Evolutionary conservation across 1,284 basidiomycete genomes (phyloP), one percentile per base, ranked within the genome.

Genomic region (Marasmius tenuissimus): DNA sequence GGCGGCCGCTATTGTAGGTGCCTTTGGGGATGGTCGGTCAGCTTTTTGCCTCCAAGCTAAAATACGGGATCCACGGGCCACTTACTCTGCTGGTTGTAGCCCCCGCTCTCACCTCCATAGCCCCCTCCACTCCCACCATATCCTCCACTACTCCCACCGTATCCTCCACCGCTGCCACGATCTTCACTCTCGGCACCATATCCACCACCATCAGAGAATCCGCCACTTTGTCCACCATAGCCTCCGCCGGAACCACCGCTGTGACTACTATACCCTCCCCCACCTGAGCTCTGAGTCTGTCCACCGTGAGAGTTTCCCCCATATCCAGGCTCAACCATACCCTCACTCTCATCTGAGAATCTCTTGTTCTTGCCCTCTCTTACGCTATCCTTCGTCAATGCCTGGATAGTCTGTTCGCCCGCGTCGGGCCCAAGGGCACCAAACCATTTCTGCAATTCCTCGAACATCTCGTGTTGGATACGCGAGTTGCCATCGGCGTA

Each of bases 381-480:
- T 18, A 82, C 78, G 53, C 75, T 80, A 52, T 81, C 77, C 76
- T 85, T 86, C 52, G 81, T 83, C 63, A 87, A 73, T 0, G 78
- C 73, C 53, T 78, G 67, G 37, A 86, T 71, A 18, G 78, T 77
- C 57, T 77, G 69, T 34, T 75, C 69, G 4, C 74, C 71, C 40
- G 81, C 81, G 37, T 81, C 80, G 7, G 74, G 70, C 16, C 79
- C 81, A 42, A 86, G 73, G 3, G 76, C 77, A n/a, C 78, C 78
- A 57, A 88, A 74, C 88, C 88, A 90, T 49, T 74, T 74, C 66
- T 85, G 72, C 77, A 90, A 75, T 58, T 78, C 76, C 51, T 84
- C 78, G 68, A 84, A 84, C 88, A 91, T 91, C 53, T 80, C 77
- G 60, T 79, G 76, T 72, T 93, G 91, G 60, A 92, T 87, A 45